Evolutionary conservation across 495 filamentous ascomycete genomes (phyloP), one percentile per base, ranked within the genome.

Genomic region (Daldinia vernicosa): DNA sequence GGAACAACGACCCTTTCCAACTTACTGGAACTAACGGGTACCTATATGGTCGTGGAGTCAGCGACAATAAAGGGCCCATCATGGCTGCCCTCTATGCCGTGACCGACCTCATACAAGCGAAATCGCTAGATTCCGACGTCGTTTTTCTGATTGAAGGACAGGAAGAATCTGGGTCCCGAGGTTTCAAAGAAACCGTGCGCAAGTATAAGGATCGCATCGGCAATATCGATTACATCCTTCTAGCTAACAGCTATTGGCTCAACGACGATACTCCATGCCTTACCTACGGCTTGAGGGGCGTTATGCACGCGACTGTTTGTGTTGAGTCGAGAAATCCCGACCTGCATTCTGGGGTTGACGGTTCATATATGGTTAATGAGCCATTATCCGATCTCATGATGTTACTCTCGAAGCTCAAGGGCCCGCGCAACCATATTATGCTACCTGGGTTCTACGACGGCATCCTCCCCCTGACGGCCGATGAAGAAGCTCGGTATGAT

Each of bases 191-290:
- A 63, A 91, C 92, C 0, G 88, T 99, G 27, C 87, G 85, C 40
- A 82, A 86, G 45, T 87, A 95, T 76, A 95, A 95, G 76, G 84
- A 88, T n/a, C 83, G 91, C 17, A 95, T 99, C 68, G 95, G 95
- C 1, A 84, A 92, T 15, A 87, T 98, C 3, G 94, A 98, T 80
- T 98, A 93, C 85, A 94, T 99, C 40, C 80, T 99, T 1, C 80
- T 98, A 5, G 95, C 95, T 0, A 98, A 98, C 80, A 97, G 94
- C 79, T 98, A 99, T 81, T 99, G 95, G 95, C 85, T 99, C 2
- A 93, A 98, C 76, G 95, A 99, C 76, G 91, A 93, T 64, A 92
- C 94, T 6, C 95, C 95, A 1, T 98, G 95, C 78, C 81, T 99
- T 35, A 99, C 96, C 1, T 99, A 99, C 70, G 95, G 95, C 7